Evolutionary conservation across 345 rosid genomes (phyloP), one percentile per base, ranked within the genome.

Genomic region (Angophora floribunda): DNA sequence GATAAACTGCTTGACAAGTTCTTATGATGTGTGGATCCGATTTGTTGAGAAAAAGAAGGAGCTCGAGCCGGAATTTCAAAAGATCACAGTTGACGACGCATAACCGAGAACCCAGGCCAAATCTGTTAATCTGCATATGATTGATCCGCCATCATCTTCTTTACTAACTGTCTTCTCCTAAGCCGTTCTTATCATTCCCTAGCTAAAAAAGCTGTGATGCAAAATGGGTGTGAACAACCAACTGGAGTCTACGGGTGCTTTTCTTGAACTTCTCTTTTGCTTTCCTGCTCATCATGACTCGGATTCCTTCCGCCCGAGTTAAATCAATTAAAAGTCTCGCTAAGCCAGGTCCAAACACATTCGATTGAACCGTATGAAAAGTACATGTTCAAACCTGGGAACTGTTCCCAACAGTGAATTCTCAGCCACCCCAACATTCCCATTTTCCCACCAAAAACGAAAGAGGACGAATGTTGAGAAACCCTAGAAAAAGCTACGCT

Each of bases 401-500:
- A 75, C 82, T 36, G 82, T 75, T 36, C 82, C 47, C 47, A 30
- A 30, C 28, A 52, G 55, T 41, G 50, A 52, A 30, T 52, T 45
- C 61, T 19, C 45, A 30, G 59, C 86, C 86, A 85, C 45, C 86
- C 59, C 63, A 85, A 75, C 86, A 85, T 85, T 85, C 86, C 63
- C 63, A 52, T 36, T 75, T 75, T 75, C 82, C 82, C 82, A 75
- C 82, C 82, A 59, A 67, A 86, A 12, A 86, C 79, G 51, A 75
- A 85, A 80, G 52, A 59, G 85, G 88, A 86, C 85, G 70, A 65
- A 75, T 86, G 86, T 86, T 75, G 90, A 87, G 89, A 90, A 90
- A 57, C 87, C 92, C 92, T 90, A 92, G 91, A 88, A 93, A 87
- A 91, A 89, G 90, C 78, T 88, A 88, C 7, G 55, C 16, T 45